Conservation (phyloP, 73 alveolate genomes). For the Uronychia binucleata region DNA sequence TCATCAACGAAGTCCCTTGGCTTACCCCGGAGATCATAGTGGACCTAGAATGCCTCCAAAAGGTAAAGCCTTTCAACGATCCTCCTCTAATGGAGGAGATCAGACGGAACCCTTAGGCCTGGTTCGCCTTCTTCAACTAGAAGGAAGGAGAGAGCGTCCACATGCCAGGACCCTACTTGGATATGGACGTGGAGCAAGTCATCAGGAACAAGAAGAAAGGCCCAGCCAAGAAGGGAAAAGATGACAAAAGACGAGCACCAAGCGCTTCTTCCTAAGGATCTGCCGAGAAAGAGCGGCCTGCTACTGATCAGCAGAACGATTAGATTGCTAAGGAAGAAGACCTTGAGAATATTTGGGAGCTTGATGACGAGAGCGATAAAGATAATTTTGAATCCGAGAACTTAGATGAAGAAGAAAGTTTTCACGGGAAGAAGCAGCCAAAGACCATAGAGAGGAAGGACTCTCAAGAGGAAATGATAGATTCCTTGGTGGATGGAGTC, state of each 20-base stretch:
- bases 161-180: slow-evolving; percentile 62
- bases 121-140: slow-evolving; percentile 37
- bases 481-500: slow-evolving; percentile 57
- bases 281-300: slow-evolving; percentile 15
- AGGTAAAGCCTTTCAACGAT: slow-evolving; percentile 51
- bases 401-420: slow-evolving; percentile 5
- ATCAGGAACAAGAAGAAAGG: background rate
- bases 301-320: slow-evolving; percentile 44
- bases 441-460: background rate
- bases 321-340: slow-evolving; percentile 10
- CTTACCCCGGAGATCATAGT: background rate
- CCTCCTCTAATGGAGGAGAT: slow-evolving; percentile 53
- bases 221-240: background rate
- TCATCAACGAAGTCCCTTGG: background rate
- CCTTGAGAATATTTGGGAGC: slow-evolving; percentile 33
- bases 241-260: too few relatives aligned
- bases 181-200: slow-evolving; percentile 52
- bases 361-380: slow-evolving; percentile 42
- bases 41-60: slow-evolving; percentile 27
- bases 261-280: too few relatives aligned
- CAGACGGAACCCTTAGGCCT: slow-evolving; percentile 16
- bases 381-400: slow-evolving; percentile 8
- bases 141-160: slow-evolving; percentile 42
- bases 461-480: slow-evolving; percentile 42
- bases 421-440: slow-evolving; percentile 2